A percentile compares a stretch with the other conserved stretches of the same genome.
Evolutionary conservation across 129 eudicot genomes (phyloP).

Genomic region (Pittosporum tobira): DNA sequence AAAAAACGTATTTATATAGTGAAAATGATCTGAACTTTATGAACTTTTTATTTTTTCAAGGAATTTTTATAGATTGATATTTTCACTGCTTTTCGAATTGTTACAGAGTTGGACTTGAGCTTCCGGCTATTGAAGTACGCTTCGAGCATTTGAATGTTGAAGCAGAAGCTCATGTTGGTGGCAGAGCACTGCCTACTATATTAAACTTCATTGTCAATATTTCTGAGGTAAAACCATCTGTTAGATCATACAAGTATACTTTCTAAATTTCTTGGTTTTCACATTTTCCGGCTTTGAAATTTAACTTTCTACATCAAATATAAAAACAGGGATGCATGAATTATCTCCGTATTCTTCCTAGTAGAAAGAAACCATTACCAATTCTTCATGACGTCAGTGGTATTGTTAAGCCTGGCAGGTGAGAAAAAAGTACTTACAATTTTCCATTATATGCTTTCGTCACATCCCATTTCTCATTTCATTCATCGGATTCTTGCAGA

Average conservation of each 20-base stretch:
- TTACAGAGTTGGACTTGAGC: slow-evolving; percentile 58
- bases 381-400: slow-evolving; percentile 75
- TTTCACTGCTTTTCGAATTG: not conserved
- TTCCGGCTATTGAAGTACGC: slow-evolving; percentile 63
- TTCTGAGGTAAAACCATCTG: slow-evolving; percentile 36
- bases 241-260: not conserved
- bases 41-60: not conserved
- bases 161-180: slow-evolving; percentile 58
- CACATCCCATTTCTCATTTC: not conserved
- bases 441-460: not conserved
- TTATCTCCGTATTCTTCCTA: slow-evolving; percentile 48
- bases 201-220: slow-evolving; percentile 53
- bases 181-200: slow-evolving; percentile 60
- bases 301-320: not conserved
- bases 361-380: slow-evolving; percentile 49
- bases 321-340: slow-evolving; percentile 42
- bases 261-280: slow-evolving; percentile 3
- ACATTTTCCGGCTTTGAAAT: not conserved
- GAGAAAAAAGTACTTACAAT: slow-evolving; percentile 1
- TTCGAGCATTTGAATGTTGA: slow-evolving; percentile 56
- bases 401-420: slow-evolving; percentile 76
- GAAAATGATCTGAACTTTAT: not conserved
- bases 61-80: not conserved
- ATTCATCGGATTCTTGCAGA: slow-evolving; percentile 30
- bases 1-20: not conserved